Base-by-base conservation (phyloP, 1,139 yeast genomes). In the Torulaspora globosa region DNA sequence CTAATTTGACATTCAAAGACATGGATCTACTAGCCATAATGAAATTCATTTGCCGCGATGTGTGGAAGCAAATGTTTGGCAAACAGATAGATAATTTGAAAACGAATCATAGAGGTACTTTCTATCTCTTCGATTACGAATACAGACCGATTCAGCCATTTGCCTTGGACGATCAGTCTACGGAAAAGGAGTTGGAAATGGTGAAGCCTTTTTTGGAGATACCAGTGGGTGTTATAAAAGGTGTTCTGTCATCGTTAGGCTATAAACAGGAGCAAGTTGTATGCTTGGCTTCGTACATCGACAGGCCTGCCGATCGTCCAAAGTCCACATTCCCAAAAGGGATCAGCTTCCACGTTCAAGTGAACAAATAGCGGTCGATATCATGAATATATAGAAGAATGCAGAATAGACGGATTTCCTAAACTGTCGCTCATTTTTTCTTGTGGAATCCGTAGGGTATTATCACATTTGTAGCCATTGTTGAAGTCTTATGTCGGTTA, bases 31-130 rank as follows among this genome's bases (percentile, higher is more conserved):
- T 90, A 39, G 92, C 87, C 55, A 78, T 89, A 41, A 86, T 90
- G 89, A 90, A 90, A 67, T 89, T 88, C 60, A 79, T 90, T 1
- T 89, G 97, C 66, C 78, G 95, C 41, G 97, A 92, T 57, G 84
- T 90, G 30, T 90, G 97, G 97, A 80, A 78, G 57, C 69, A 76
- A 43, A 63, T 90, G 33, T 89, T 80, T 67, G 79, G 81, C 39
- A 92, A 89, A 65, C 97, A 86, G 66, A 87, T 92, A 73, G 96
- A 89, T 65, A 89, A 88, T 59, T 72, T 92, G 51, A 76, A 95
- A 53, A 92, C 98, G 1, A 92, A 92, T 63, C 97, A 92, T 63
- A 70, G 95, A 41, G 89, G 71, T 31, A 59, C 69, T n/a, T 60
- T 62, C 41, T 65, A 63, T 45, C 46, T 65, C 10, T 55, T 61